Conservation (phyloP, 2,329 filamentous ascomycete species). For the Didymosphaeria variabile region DNA sequence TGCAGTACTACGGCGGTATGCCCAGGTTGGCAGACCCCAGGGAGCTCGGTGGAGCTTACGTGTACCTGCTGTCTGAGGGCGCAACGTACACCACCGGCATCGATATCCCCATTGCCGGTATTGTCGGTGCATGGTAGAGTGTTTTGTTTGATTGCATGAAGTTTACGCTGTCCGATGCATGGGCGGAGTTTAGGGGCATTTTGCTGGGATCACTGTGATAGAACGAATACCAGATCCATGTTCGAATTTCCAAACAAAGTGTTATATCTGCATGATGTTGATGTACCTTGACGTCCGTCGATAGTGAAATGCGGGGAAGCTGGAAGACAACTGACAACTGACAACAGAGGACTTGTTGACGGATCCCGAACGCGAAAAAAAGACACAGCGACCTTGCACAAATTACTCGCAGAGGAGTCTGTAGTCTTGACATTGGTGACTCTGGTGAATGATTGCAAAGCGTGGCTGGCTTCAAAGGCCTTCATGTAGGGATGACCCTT, state of each 20-base stretch:
- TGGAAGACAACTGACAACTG: neutral
- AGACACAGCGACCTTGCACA: neutral
- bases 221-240: conserved; percentile 19
- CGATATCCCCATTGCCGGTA: conserved; percentile 60
- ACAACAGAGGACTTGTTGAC: neutral
- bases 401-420: neutral
- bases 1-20: conserved; percentile 65
- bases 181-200: conserved; percentile 29
- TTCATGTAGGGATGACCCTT: neutral
- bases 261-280: neutral
- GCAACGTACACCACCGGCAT: conserved; percentile 61
- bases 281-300: neutral
- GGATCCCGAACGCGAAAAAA: neutral
- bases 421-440: neutral
- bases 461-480: neutral
- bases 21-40: conserved; percentile 61
- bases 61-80: conserved; percentile 58
- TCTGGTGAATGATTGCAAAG: neutral
- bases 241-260: neutral
- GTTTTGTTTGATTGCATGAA: neutral
- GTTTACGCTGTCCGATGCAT: conserved; percentile 24
- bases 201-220: conserved; percentile 17
- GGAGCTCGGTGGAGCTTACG: conserved; percentile 61
- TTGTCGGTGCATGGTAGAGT: conserved; percentile 55
- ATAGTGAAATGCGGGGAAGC: neutral